Base-by-base conservation (phyloP, 352 stramenopile species). In the Phytophthora syringae region DNA sequence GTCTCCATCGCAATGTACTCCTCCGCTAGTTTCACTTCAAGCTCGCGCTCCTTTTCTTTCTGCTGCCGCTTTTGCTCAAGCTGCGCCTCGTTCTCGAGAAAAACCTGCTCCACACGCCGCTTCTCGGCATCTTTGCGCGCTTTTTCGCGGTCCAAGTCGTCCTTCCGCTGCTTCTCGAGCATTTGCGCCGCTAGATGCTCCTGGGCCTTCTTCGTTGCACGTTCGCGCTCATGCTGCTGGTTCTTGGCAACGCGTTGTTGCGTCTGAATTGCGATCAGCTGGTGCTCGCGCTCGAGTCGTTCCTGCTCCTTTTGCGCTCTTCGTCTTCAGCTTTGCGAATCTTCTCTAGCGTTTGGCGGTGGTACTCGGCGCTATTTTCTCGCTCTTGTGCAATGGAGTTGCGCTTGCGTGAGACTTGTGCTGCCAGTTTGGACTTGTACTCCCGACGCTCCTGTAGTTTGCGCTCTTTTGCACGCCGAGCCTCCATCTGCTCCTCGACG, bases 1-100 rank as follows among this genome's bases (percentile, higher is more conserved):
- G 89, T 68, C 70, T 94, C 86, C 81, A 91, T 90, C 5, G 72
- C 54, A 25, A 89, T 76, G 68, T 94, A 93, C 44, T 94, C 77
- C 22, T 78, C 70, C 4, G 82, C 82, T 16, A 94, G 66, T 55
- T 90, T 88, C 30, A 88, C 42, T 27, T 94, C 86, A 3, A 85
- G 52, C 60, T 78, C 84, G 6, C 73, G 81, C 21, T 94, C 86
- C 6, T 59, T 67, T 22, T 75, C 72, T 54, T 82, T 81, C 9
- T 77, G 67, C 12, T 77, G 67, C 11, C 82, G 72, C 62, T 94
- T 94, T 43, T 73, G 72, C 32, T 73, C 62, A n/a, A 92, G 54
- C 22, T 90, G 80, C 20, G 64, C 67, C 64, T 89, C 72, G 54
- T 94, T 94, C 40, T 94, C 83, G 2, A 70, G 58, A 20, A 82